Conservation (phyloP, 2,329 filamentous ascomycete genomes). For the Ceratocystiopsis sp. region DNA sequence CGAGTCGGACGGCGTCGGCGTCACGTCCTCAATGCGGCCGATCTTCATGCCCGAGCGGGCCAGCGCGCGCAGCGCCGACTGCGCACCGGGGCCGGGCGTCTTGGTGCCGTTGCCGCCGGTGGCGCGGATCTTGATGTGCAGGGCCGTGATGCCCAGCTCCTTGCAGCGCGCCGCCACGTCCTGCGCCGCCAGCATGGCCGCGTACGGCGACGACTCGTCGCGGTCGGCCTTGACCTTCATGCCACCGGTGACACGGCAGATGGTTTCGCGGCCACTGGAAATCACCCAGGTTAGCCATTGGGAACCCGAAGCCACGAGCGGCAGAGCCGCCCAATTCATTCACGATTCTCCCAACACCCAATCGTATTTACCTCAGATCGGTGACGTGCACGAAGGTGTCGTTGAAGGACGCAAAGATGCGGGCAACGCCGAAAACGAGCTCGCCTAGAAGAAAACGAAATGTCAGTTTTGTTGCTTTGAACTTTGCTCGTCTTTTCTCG, state of each 20-base stretch:
- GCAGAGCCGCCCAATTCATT: no score
- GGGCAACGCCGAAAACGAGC: constrained; percentile 94
- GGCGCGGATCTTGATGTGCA: constrained; percentile 99
- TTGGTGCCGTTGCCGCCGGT: constrained; percentile 99
- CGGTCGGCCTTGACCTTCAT: constrained; percentile 99
- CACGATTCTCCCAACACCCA: constrained; percentile 18
- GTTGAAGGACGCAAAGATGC: constrained; percentile 94
- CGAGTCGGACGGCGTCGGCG: constrained; percentile 96
- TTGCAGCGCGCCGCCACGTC: constrained; percentile 79
- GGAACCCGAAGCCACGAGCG: no score
- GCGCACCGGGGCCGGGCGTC: constrained; percentile 96
- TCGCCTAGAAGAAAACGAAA: constrained; percentile 42
- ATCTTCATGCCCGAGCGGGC: constrained; percentile 99
- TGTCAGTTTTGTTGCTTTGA: not conserved
- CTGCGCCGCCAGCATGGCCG: constrained; percentile 99
- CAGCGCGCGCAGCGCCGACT: constrained; percentile 96
- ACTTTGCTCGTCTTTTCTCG: not conserved
- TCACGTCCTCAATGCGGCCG: constrained; percentile 98
- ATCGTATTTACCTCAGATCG: constrained; percentile 61
- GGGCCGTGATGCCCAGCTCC: constrained; percentile 64
- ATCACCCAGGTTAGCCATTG: constrained; percentile 37
- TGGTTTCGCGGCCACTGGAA: constrained; percentile 96
- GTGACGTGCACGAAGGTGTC: constrained; percentile 96
- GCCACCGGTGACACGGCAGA: constrained; percentile 98
- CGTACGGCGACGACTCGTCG: constrained; percentile 99